phyloP scores from a whole-genome alignment of 2,329 filamentous ascomycete genomes.

The Penicillium expansum region DNA sequence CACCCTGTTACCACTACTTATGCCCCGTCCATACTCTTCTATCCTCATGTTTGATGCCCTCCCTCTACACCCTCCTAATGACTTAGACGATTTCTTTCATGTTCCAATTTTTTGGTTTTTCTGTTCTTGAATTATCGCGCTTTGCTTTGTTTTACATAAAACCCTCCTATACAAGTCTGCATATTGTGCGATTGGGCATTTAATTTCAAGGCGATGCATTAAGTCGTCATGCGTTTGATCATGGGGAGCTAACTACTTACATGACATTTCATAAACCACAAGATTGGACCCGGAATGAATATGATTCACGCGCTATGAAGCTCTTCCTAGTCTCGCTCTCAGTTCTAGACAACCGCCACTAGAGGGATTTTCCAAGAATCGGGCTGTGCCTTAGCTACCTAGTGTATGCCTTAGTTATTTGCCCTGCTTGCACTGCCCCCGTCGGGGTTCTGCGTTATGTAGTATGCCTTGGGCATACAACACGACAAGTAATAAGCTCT shows the following conservation, averaged over 20 bases:
- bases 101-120: too few species aligned
- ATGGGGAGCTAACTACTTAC: not conserved
- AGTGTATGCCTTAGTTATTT: not conserved
- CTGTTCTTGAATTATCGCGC: not conserved
- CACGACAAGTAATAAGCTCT: too few species aligned
- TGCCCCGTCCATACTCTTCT: not conserved
- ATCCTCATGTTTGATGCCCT: not conserved
- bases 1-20: not conserved
- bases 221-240: not conserved
- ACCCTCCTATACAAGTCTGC: not conserved
- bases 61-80: not conserved
- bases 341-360: not conserved
- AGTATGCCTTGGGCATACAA: not conserved
- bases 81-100: not conserved
- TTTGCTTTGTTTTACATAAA: not conserved
- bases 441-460: not conserved
- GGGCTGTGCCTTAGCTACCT: not conserved
- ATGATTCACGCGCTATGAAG: not conserved
- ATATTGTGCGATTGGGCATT: not conserved
- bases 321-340: not conserved
- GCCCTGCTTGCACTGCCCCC: not conserved
- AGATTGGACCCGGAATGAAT: not conserved
- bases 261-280: not conserved
- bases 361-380: too few species aligned
- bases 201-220: not conserved